Evolutionary conservation across 2,329 filamentous ascomycete species (phyloP), one percentile per base, ranked within the genome.

Genomic region (Venturia carpophila): DNA sequence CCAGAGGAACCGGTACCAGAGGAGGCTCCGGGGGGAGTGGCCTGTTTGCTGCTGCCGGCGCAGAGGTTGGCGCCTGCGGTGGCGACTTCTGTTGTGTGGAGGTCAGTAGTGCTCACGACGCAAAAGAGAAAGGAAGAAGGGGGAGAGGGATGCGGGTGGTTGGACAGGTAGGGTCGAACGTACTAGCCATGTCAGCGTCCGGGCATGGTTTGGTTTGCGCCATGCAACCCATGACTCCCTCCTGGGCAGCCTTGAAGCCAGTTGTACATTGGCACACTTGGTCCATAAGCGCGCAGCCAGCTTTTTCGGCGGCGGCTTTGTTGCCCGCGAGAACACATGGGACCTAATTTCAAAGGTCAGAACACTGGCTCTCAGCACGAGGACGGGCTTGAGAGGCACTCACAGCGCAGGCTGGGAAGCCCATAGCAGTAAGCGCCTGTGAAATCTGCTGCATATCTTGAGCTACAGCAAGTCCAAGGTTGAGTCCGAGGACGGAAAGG

Each of bases 261-360:
- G 60, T 62, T 34, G 60, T 62, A 24, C 60, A 62, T 62, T 62
- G 60, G 60, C 60, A 62, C 24, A 43, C 37, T 27, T 1, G 4
- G 21, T 62, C 60, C 7, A 15, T 45, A 3, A 34, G 60, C 21
- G 7, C n/a, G 60, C 60, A 62, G 17, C 52, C 52, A 37, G 37
- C 27, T 37, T 58, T 58, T 2, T 58, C 52, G 30, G 52, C 15
- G 7, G 52, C 52, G 37, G 52, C 52, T 62, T 43, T 43, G 60
- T 43, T 43, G 39, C 39, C 39, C 1, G 37, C 21, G 17, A 19
- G 39, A 43, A 47, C n/a, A 24, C 39, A 62, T 43, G 39, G 60
- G 5, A 62, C 39, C 39, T 47, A 34, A 27, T 17, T 19, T 5
- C 17, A 1, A 15, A 19, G 7, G 37, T 58, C 52, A 58, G 52